phyloP scores from a whole-genome alignment of 768 basidiomycete genomes.

The Boletus subcaerulescens region DNA sequence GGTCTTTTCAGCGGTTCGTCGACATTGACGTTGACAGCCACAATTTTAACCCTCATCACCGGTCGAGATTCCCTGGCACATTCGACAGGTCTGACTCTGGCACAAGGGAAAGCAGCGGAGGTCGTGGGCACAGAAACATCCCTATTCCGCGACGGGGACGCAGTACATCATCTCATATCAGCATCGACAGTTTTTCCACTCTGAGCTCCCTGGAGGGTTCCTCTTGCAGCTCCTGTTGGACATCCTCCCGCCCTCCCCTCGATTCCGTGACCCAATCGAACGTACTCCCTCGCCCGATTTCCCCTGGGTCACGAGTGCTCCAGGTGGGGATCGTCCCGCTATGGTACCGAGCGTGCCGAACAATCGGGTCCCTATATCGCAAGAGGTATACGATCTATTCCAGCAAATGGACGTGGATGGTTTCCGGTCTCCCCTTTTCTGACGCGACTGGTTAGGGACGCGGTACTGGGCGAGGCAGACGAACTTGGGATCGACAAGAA shows the following conservation, averaged over 20 bases:
- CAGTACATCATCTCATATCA: slow-evolving; percentile 25
- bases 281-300: slow-evolving; percentile 35
- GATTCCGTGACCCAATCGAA: slow-evolving; percentile 19
- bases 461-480: slow-evolving; percentile 30
- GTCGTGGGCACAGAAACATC: slow-evolving; percentile 1
- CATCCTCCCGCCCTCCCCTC: slow-evolving; percentile 18
- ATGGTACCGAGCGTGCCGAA: too few species aligned
- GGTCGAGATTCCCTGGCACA: slow-evolving; percentile 16
- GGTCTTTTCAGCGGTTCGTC: slow-evolving; percentile 3
- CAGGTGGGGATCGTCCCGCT: neutral
- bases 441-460: slow-evolving; percentile 35
- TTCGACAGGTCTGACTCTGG: slow-evolving; percentile 18
- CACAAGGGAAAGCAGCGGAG: neutral
- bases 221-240: slow-evolving; percentile 56
- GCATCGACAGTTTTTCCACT: slow-evolving; percentile 40
- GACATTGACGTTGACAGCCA: neutral
- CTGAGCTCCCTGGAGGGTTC: slow-evolving; percentile 46
- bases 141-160: slow-evolving; percentile 1
- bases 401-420: slow-evolving; percentile 45
- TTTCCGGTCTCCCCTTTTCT: slow-evolving; percentile 32
- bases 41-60: neutral
- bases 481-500: slow-evolving; percentile 31
- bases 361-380: neutral
- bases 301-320: neutral
- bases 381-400: slow-evolving; percentile 36